Conservation (phyloP, 2,329 filamentous ascomycete genomes). For the Ascochyta koolunga region DNA sequence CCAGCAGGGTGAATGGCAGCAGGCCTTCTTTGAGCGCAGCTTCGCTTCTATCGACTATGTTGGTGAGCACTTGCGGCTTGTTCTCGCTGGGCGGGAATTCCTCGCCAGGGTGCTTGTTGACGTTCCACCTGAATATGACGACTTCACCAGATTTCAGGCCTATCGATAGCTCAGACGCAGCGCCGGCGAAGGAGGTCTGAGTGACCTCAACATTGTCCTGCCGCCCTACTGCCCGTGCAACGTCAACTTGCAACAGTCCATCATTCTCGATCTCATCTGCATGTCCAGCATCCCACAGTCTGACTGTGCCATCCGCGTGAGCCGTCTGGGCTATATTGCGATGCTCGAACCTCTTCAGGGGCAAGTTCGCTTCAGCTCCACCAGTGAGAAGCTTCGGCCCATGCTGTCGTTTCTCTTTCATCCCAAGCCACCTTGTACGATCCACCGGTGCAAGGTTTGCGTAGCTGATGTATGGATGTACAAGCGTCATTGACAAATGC, state of each 20-base stretch:
- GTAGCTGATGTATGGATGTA: conserved; percentile 85
- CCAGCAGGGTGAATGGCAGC: conserved; percentile 78
- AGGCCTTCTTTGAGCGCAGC: conserved; percentile 77
- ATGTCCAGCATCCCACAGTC: conserved; percentile 91
- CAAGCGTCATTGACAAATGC: conserved; percentile 83
- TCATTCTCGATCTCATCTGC: conserved; percentile 93
- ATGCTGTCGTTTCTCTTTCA: conserved; percentile 81
- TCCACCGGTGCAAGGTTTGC: conserved; percentile 75
- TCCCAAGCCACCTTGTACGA: conserved; percentile 82
- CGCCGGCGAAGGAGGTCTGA: conserved; percentile 78
- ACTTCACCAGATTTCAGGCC: conserved; percentile 85
- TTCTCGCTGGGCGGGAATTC: conserved; percentile 62
- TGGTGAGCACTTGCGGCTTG: conserved; percentile 63
- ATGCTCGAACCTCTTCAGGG: conserved; percentile 77
- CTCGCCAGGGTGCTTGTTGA: conserved; percentile 73
- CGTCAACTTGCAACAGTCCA: conserved; percentile 79
- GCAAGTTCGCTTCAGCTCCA: conserved; percentile 73
- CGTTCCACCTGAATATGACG: conserved; percentile 85
- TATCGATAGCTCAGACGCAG: conserved; percentile 82
- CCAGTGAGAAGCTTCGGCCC: conserved; percentile 81
- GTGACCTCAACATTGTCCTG: conserved; percentile 78
- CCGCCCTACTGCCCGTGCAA: conserved; percentile 81
- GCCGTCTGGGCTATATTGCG: conserved; percentile 85
- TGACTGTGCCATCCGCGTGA: conserved; percentile 89
- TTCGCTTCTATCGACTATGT: conserved; percentile 76